These are phyloP conservation scores for Zygoascus tannicola DNA, from an alignment of 805 yeast species.

Conservation along the genomic window DNA sequence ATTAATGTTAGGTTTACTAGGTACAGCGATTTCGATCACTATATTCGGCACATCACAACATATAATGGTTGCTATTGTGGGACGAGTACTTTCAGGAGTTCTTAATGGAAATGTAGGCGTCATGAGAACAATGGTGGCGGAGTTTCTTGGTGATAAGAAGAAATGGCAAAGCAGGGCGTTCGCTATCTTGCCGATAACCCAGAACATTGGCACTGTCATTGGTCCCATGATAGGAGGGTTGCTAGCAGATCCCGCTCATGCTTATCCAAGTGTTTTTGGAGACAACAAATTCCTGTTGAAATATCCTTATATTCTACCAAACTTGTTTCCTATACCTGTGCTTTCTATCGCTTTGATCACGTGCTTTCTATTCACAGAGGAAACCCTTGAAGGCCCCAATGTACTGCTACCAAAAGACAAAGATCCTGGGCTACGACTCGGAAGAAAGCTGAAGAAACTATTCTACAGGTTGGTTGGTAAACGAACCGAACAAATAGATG, in stretches of 20 bases:
- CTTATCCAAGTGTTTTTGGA: slow-evolving; percentile 23
- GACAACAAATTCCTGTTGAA: slow-evolving; percentile 18
- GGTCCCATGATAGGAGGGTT: slow-evolving; percentile 53
- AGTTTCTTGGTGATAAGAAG: slow-evolving; percentile 41
- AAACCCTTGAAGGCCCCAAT: slow-evolving; percentile 13
- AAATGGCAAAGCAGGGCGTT: slow-evolving; percentile 55
- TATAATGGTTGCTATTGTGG: slow-evolving; percentile 43
- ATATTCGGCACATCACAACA: slow-evolving; percentile 46
- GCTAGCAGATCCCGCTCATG: slow-evolving; percentile 38
- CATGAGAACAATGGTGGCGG: slow-evolving; percentile 54
- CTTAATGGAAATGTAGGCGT: slow-evolving; percentile 57
- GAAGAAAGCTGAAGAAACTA: slow-evolving; percentile 10
- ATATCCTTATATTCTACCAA: slow-evolving; percentile 46
- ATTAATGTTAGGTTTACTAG: slow-evolving; percentile 41
- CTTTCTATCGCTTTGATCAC: slow-evolving; percentile 21
- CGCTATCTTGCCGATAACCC: slow-evolving; percentile 48
- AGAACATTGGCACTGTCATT: slow-evolving; percentile 49
- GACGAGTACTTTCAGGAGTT: slow-evolving; percentile 46
- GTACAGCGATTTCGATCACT: slow-evolving; percentile 41
- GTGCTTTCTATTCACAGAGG: slow-evolving; percentile 19
- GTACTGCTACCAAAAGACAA: slow-evolving; percentile 10
- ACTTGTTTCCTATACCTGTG: slow-evolving; percentile 37
- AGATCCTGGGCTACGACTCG: slow-evolving; percentile 17
- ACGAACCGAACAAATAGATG: slow-evolving; percentile 2
- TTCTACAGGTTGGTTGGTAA: neutral